Evolutionary conservation across 192 early-diverging fungal species (phyloP).

Genomic region (Dissophora ornata): DNA sequence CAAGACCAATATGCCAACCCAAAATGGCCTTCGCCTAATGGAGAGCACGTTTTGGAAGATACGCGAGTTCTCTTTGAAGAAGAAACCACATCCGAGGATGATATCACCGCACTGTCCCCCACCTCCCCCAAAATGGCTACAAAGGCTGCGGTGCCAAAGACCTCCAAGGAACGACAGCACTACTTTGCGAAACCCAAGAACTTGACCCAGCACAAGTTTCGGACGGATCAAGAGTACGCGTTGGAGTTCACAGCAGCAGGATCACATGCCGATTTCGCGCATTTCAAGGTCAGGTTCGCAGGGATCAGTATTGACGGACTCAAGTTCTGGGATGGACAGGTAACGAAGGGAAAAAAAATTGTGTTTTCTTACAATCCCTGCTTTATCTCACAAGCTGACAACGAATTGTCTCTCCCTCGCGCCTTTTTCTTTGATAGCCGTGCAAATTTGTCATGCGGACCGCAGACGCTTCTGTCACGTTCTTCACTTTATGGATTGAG

Average conservation of each 20-base stretch:
- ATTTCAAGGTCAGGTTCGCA: constrained; percentile 19
- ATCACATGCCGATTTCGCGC: constrained; percentile 24
- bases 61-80: constrained; percentile 10
- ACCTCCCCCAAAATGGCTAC: too few species aligned
- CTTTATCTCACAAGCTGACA: too few species aligned
- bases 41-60: constrained; percentile 10
- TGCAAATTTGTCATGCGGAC: too few species aligned
- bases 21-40: constrained; percentile 14
- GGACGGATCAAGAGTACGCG: constrained; percentile 21
- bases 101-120: too few species aligned
- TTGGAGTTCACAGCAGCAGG: constrained; percentile 28
- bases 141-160: too few species aligned
- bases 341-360: too few species aligned
- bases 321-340: constrained; percentile 30
- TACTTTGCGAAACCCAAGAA: constrained; percentile 26
- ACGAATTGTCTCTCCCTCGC: too few species aligned
- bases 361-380: too few species aligned
- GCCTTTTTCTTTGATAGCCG: too few species aligned
- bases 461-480: too few species aligned
- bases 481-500: too few species aligned
- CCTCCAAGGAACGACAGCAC: not conserved
- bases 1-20: not conserved
- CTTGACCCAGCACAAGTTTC: not conserved
- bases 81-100: too few species aligned
- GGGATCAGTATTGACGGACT: constrained; percentile 19